phyloP scores from a whole-genome alignment of 257 asterid genomes.

The Handroanthus guayacan region DNA sequence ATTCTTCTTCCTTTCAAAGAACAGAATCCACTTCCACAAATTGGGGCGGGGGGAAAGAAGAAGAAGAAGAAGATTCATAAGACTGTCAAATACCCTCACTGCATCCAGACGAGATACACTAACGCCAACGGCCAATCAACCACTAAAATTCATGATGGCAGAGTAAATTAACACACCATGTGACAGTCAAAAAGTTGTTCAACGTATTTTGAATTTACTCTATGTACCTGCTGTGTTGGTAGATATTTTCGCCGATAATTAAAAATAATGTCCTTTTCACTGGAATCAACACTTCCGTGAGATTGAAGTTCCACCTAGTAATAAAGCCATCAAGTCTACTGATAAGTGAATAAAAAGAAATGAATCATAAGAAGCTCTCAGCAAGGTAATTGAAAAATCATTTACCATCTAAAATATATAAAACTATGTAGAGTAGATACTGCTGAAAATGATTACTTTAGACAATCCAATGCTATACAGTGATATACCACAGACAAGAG shows the following conservation, averaged over 20 bases:
- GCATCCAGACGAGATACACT: not conserved
- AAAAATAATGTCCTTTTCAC: slow-evolving; percentile 79
- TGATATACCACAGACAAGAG: slow-evolving; percentile 19
- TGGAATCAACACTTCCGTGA: slow-evolving; percentile 52
- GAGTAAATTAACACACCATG: not conserved
- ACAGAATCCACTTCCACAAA: not conserved
- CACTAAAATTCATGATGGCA: slow-evolving; percentile 6
- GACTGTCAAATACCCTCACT: not conserved
- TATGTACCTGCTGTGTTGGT: slow-evolving; percentile 82
- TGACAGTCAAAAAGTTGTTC: not conserved
- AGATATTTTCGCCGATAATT: slow-evolving; percentile 83
- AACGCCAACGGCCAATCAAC: not conserved
- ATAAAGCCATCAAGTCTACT: slow-evolving; percentile 34
- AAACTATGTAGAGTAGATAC: not conserved
- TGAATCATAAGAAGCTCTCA: not conserved
- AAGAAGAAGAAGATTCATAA: no score
- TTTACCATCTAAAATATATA: slow-evolving; percentile 13
- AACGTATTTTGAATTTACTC: not conserved
- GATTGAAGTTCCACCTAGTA: slow-evolving; percentile 83
- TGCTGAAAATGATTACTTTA: not conserved
- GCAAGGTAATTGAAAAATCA: slow-evolving; percentile 17
- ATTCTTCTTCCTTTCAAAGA: not conserved
- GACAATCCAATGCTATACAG: no score
- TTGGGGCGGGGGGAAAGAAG: not conserved
- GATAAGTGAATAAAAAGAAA: slow-evolving; percentile 26